Evolutionary conservation across 345 rosid species (phyloP), one percentile per base, ranked within the genome.

Genomic region (Conringia planisiliqua): DNA sequence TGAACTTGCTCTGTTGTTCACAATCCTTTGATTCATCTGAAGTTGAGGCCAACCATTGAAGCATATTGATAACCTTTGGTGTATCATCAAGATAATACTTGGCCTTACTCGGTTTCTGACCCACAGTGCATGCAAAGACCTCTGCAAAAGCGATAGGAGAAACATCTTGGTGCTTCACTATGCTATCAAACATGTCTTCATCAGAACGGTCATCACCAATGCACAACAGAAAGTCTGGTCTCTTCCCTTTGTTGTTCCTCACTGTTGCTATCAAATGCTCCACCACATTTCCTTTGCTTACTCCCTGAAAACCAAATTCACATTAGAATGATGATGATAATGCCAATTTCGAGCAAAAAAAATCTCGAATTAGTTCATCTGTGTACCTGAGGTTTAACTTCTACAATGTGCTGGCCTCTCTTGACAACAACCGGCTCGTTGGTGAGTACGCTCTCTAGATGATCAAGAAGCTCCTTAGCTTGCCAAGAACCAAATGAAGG

Each of bases 81-180:
- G 86, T 84, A 75, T 91, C 97, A 16, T 89, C 91, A 0, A 91
- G 91, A 66, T 84, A 91, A 79, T 88, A 91, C 51, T 80, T 89
- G 32, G 97, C 96, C 97, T 83, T 86, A 79, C 93, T 91, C 11
- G 96, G 97, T 70, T 89, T 91, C 83, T 88, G 97, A 55, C 96
- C 97, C 3, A 91, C 91, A 0, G 93, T 89, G 74, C 91, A 89
- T 4, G 96, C 91, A 72, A 85, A 91, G 27, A 86, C 87, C 72
- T 91, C 86, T 2, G 81, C 67, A 11, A 81, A 69, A 17, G 81
- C 67, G 3, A 78, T 66, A 16, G 81, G 57, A 26, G 90, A 84
- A n/a, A 74, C 60, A 10, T 83, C 74, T 27, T 85, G 88, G 68
- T 82, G 70, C 29, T 69, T 77, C 16, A 73, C 79, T 5, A 91